Evolutionary conservation across 768 basidiomycete genomes (phyloP).

Genomic region (Phylloporus arenicola): DNA sequence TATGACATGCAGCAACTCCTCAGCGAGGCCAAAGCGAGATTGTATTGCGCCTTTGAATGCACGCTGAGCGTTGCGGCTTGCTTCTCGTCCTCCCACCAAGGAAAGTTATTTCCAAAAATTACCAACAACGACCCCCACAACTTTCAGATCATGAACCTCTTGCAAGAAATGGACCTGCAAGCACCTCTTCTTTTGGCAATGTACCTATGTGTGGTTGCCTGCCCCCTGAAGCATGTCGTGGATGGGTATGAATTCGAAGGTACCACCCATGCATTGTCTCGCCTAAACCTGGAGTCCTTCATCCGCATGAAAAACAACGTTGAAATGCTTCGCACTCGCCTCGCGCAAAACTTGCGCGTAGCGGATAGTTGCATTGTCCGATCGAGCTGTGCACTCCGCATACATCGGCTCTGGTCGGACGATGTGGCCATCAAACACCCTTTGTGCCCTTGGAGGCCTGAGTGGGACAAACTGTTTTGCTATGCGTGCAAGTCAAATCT

Average conservation of each 20-base stretch:
- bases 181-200: constrained; percentile 5
- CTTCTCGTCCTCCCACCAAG: not conserved
- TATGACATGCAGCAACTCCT: constrained; percentile 9
- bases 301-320: constrained; percentile 3
- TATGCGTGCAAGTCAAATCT: not conserved
- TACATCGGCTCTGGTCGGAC: not conserved
- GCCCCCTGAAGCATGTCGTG: not conserved
- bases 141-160: constrained; percentile 15
- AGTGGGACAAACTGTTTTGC: constrained; percentile 7
- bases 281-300: constrained; percentile 2
- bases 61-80: not conserved
- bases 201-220: constrained; percentile 1
- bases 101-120: not conserved
- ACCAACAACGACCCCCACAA: constrained; percentile 6
- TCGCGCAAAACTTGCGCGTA: not conserved
- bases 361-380: not conserved
- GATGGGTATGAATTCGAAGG: constrained; percentile 2
- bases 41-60: not conserved
- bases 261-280: not conserved
- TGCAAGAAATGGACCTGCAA: constrained; percentile 2
- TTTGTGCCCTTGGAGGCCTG: not conserved
- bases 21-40: constrained; percentile 4
- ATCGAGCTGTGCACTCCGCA: accelerated
- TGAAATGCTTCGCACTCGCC: not conserved
- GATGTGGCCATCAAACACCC: not conserved